These are phyloP conservation scores for Erodium trifolium DNA, from an alignment of 441 rosid genomes.

Conservation along the genomic window DNA sequence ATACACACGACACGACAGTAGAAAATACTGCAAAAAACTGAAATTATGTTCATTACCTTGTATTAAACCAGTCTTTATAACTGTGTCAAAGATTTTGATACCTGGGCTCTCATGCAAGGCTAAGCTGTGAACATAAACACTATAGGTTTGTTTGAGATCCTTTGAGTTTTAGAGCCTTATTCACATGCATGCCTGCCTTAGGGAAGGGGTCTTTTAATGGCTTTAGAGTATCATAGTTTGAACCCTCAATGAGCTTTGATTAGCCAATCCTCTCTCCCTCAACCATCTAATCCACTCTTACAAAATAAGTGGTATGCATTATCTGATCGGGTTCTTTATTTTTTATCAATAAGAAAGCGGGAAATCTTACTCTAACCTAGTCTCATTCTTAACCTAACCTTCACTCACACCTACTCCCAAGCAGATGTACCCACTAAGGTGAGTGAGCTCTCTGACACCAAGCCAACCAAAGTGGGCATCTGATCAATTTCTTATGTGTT, in stretches of 20 bases:
- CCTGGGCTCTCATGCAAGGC: neutral
- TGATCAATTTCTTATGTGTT: too few species aligned
- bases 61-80: neutral
- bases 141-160: neutral
- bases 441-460: too few species aligned
- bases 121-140: slow-evolving; percentile 1
- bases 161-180: neutral
- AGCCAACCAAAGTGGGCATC: too few species aligned
- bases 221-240: neutral
- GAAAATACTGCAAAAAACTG: slow-evolving; percentile 4
- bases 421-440: too few species aligned
- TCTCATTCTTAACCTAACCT: too few species aligned
- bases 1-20: neutral
- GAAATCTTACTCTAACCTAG: too few species aligned
- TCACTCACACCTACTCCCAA: too few species aligned
- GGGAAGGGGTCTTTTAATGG: neutral
- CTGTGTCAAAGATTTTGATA: neutral
- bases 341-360: too few species aligned
- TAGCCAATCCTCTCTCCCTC: neutral
- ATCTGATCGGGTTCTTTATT: too few species aligned
- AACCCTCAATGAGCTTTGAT: neutral
- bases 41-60: neutral
- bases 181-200: slow-evolving; percentile 1
- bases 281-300: too few species aligned
- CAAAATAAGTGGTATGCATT: too few species aligned